Evolutionary conservation across 176 grass and related monocot species (phyloP), one percentile per base, ranked within the genome.

Genomic region (Triticum timopheevii): DNA sequence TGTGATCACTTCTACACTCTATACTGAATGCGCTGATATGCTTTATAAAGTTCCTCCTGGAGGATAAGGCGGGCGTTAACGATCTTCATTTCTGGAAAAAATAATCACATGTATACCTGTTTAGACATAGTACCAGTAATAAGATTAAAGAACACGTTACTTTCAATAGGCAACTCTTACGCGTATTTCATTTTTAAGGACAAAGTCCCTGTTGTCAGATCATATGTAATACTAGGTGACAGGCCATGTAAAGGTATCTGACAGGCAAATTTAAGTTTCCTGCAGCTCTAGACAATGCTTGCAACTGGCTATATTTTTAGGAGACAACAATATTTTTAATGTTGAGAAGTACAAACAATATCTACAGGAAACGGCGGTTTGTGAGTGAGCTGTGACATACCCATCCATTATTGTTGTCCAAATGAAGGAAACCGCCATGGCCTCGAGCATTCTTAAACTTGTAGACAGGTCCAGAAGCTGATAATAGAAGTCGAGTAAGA

Each of bases 401-500:
- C 88, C 49, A 90, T 16, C 82, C 89, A 80, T 90, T 63, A 75
- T 90, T 76, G 61, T 84, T 96, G 35, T 93, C 90, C 83, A 88
- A 92, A 82, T 93, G 92, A 93, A 99, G 97, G 78, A 99, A 96
- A 88, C 92, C 94, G 65, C 97, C 94, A 30, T 99, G 97, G 19
- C 97, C 97, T 33, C 83, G 89, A 6, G 88, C 71, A 79, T 99
- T 99, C 38, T 85, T 92, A 54, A 99, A 96, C 68, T 94, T 99
- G 83, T 93, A 99, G 6, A 99, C 36, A 58, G 94, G 86, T 71
- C 97, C 97, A 83, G 69, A 88, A 86, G 69, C 97, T 97, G 83
- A 87, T 75, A 10, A 90, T 16, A 91, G 1, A 79, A 73, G 35
- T 52, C 23, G 11, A 24, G 12, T 35, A 61, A 84, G 27, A 76